phyloP scores from a whole-genome alignment of 768 basidiomycete genomes.

The Multifurca ochricompacta region DNA sequence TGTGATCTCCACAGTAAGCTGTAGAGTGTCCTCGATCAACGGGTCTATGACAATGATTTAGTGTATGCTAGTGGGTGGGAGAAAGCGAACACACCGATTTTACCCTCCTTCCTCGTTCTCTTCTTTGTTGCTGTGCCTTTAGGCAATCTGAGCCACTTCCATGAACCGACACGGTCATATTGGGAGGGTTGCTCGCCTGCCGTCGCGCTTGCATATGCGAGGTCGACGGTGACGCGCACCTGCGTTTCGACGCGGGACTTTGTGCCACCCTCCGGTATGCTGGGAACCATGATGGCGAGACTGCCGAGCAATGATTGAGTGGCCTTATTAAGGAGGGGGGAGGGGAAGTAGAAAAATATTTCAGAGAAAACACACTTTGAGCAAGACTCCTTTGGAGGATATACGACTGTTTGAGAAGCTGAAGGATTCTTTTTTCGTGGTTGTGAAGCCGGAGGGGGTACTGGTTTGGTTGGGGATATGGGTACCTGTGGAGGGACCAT shows the following conservation, averaged over 20 bases:
- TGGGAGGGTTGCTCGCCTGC: constrained; percentile 46
- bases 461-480: constrained; percentile 48
- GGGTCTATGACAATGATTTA: constrained; percentile 42
- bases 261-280: constrained; percentile 72
- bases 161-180: constrained; percentile 80
- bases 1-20: constrained; percentile 64
- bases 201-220: constrained; percentile 58
- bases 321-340: not conserved
- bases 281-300: constrained; percentile 75
- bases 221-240: constrained; percentile 75
- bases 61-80: not conserved
- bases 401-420: constrained; percentile 52
- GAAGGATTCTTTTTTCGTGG: constrained; percentile 49
- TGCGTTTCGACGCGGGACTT: constrained; percentile 96
- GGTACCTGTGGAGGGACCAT: constrained; percentile 26
- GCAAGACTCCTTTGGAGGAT: constrained; percentile 67
- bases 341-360: not conserved
- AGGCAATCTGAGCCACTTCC: constrained; percentile 82
- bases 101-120: constrained; percentile 75
- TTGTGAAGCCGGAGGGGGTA: constrained; percentile 58
- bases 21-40: constrained; percentile 57
- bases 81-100: constrained; percentile 50
- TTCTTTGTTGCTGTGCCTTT: constrained; percentile 78
- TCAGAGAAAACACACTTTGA: constrained; percentile 48
- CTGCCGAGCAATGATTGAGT: constrained; percentile 31